Evolutionary conservation across 2,329 filamentous ascomycete genomes (phyloP), one percentile per base, ranked within the genome.

Genomic region (Colletotrichum ledebouriae): DNA sequence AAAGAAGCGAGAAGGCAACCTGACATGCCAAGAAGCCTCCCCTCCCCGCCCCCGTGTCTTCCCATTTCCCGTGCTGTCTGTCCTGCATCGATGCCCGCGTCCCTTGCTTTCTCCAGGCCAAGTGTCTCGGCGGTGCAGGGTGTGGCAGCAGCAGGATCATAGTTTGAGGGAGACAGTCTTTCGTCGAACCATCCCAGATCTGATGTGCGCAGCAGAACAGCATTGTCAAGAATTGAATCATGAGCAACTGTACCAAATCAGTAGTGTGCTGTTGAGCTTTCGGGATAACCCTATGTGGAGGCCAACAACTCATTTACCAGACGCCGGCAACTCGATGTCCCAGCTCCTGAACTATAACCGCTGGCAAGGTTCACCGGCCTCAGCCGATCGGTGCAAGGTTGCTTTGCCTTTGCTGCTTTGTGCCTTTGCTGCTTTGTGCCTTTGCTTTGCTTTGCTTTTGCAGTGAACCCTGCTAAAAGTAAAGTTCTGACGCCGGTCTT

Each of bases 291-390:
- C 37, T 13, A 15, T 39, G 2, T 9, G 37, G 37, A 15, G 37
- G 37, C 37, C 37, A 29, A 34, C 33, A 20, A 47, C 37, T 65
- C 41, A 59, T 68, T 33, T 44, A 68, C 42, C 41, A 55, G 61
- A 68, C 55, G 56, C 61, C 55, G 60, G 65, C 59, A 47, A 13
- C 60, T 41, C 49, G 17, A 37, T 34, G 37, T 49, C 41, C 60
- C 65, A 59, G 65, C 60, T 65, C 65, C 46, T 63, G 29, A 34
- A 11, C 25, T n/a, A 17, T 9, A 25, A 33, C 49, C 37, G 1
- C 37, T 6, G 47, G 15, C 63, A 52, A 44, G 50, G 59, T 50
- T 63, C 52, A 22, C 37, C 53, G 11, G 37, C 37, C 12, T 11
- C 10, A 15, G 37, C 37, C 12, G 37, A 39, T 39, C 12, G 13